phyloP scores from a whole-genome alignment of 306 rosid species.

The Trifolium subterraneum region DNA sequence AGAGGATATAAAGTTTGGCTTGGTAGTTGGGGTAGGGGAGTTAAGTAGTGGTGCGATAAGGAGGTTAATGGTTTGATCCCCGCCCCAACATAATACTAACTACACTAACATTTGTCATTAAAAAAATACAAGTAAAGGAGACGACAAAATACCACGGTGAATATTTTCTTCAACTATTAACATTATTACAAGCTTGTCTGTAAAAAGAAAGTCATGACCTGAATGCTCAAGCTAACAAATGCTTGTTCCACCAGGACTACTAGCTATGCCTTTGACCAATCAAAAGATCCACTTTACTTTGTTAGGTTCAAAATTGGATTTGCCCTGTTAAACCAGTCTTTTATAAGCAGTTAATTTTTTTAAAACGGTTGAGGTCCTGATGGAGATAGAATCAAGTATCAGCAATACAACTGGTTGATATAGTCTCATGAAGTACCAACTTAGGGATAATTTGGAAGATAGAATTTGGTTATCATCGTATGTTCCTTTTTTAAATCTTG shows the following conservation, averaged over 20 bases:
- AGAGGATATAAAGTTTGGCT: not conserved
- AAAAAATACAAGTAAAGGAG: not conserved
- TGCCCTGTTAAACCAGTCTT: not conserved
- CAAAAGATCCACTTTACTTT: conserved; percentile 2
- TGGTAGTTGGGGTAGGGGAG: not conserved
- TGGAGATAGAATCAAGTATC: not conserved
- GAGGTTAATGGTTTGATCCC: not conserved
- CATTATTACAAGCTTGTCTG: not conserved
- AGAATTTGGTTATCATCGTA: conserved; percentile 3
- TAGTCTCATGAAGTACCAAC: not conserved
- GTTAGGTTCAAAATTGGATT: not conserved
- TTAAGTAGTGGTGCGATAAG: not conserved
- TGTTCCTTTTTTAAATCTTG: not conserved
- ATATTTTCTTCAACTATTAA: conserved; percentile 36
- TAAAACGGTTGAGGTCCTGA: not conserved
- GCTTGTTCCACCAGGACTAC: not conserved
- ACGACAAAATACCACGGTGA: not conserved
- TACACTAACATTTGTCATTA: not conserved
- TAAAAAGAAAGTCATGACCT: not conserved
- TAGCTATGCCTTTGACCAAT: not conserved
- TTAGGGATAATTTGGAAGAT: not conserved
- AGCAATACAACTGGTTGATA: not conserved
- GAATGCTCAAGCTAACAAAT: conserved; percentile 14
- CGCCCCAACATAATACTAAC: not conserved
- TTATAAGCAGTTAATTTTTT: not conserved